A percentile compares a stretch with the other conserved stretches of the same genome.
phyloP scores from a whole-genome alignment of 345 rosid species.

The Gossypium herbaceum region DNA sequence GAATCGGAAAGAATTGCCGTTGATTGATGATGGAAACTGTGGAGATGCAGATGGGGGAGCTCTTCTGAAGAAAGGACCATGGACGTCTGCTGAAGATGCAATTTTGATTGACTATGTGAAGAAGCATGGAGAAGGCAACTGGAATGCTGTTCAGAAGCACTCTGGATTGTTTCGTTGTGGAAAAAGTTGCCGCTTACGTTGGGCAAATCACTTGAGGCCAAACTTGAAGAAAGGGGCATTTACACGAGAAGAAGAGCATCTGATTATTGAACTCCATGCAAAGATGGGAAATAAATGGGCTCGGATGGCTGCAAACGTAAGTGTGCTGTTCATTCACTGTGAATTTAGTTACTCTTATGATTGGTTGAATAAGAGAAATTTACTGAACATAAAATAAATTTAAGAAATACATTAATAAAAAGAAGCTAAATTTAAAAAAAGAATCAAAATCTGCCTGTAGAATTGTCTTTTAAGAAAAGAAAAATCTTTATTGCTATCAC shows the following conservation, averaged over 20 bases:
- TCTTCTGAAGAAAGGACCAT: constrained; percentile 90
- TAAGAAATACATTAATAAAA: not conserved
- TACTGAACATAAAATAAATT: not conserved
- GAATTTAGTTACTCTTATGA: not conserved
- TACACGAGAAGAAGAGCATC: constrained; percentile 83
- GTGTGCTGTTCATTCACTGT: constrained; percentile 15
- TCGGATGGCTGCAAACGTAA: constrained; percentile 95
- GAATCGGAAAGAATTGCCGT: constrained; percentile 50
- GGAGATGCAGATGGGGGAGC: constrained; percentile 41
- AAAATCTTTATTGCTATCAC: not conserved
- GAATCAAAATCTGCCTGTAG: not conserved
- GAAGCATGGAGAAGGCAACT: constrained; percentile 97
- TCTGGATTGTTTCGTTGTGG: constrained; percentile 91
- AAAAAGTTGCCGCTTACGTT: constrained; percentile 93
- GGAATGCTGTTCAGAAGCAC: constrained; percentile 92
- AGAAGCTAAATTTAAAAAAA: not conserved
- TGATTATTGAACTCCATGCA: constrained; percentile 84
- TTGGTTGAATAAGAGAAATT: not conserved
- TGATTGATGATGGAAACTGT: constrained; percentile 38
- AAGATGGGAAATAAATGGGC: constrained; percentile 99
- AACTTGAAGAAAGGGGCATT: constrained; percentile 97
- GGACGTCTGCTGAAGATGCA: constrained; percentile 95
- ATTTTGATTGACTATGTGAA: constrained; percentile 81
- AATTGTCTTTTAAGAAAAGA: not conserved
- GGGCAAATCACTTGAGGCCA: constrained; percentile 98